Conservation (phyloP, 2,329 filamentous ascomycete species). For the Ilyonectria sp. region DNA sequence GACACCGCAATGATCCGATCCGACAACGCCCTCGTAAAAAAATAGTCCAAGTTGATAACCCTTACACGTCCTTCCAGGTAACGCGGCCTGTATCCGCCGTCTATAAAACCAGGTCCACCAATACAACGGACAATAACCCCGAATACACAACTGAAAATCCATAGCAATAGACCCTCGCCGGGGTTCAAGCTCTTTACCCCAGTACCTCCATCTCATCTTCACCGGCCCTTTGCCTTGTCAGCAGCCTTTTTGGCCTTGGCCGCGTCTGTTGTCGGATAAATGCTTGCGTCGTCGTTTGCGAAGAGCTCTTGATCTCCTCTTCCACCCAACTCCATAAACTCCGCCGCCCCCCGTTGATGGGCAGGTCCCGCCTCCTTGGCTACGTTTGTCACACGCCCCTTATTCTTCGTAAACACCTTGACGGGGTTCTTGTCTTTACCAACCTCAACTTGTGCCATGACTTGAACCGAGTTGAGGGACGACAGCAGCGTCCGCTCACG, state of each 20-base stretch:
- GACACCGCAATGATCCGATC: constrained; percentile 22
- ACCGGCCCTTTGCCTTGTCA: constrained; percentile 44
- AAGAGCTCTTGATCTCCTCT: constrained; percentile 88
- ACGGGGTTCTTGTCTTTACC: constrained; percentile 72
- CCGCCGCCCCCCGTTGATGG: constrained; percentile 75
- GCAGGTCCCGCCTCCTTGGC: constrained; percentile 77
- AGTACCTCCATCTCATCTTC: constrained; percentile 11
- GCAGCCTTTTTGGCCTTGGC: constrained; percentile 50
- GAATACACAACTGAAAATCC: constrained; percentile 13
- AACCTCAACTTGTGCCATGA: constrained; percentile 68
- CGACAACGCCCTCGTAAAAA: constrained; percentile 26
- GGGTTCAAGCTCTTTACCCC: constrained; percentile 11
- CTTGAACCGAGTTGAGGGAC: constrained; percentile 81
- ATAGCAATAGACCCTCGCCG: not conserved
- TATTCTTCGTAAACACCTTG: constrained; percentile 84
- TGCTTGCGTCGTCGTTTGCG: constrained; percentile 71
- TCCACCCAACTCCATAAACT: constrained; percentile 89
- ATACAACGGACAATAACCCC: constrained; percentile 18
- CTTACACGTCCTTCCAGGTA: constrained; percentile 21
- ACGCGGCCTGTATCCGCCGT: constrained; percentile 25
- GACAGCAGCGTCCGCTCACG: constrained; percentile 90
- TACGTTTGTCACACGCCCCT: constrained; percentile 55
- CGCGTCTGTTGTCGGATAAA: constrained; percentile 60
- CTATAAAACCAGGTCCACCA: constrained; percentile 24
- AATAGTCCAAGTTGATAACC: constrained; percentile 30